phyloP scores from a whole-genome alignment of 2,329 filamentous ascomycete genomes.

The Stagonosporopsis tanaceti region DNA sequence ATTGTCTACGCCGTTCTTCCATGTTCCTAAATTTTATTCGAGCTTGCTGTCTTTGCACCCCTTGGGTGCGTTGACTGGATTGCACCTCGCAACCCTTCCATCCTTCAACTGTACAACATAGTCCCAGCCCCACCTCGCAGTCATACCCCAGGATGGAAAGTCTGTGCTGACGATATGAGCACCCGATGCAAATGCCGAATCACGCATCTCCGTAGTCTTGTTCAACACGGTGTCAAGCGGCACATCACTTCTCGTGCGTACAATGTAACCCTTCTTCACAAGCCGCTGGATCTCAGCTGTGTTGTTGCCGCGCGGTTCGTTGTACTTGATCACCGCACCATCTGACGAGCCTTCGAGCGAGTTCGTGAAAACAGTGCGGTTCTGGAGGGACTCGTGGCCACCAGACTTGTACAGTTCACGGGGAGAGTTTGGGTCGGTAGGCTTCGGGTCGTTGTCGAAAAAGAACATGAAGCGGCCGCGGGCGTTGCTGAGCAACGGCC shows the following conservation, averaged over 20 bases:
- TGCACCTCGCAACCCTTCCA: slow-evolving; percentile 47
- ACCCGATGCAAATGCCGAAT: slow-evolving; percentile 55
- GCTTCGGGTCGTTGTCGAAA: slow-evolving; percentile 59
- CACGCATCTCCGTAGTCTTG: slow-evolving; percentile 54
- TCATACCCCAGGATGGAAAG: slow-evolving; percentile 58
- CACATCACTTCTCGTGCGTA: slow-evolving; percentile 59
- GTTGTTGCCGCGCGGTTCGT: slow-evolving; percentile 51
- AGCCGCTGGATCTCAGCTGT: slow-evolving; percentile 54
- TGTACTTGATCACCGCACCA: slow-evolving; percentile 61
- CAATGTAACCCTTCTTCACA: slow-evolving; percentile 58
- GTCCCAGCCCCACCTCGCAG: slow-evolving; percentile 57
- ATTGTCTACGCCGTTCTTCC: too few relatives aligned
- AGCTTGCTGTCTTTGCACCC: slow-evolving; percentile 42
- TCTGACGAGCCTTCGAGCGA: slow-evolving; percentile 55
- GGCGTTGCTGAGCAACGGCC: slow-evolving; percentile 56
- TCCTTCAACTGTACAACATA: slow-evolving; percentile 51
- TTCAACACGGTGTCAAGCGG: slow-evolving; percentile 55
- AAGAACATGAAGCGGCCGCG: slow-evolving; percentile 60
- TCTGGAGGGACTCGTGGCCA: slow-evolving; percentile 51
- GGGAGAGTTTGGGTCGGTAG: slow-evolving; percentile 34
- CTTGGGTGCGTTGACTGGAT: slow-evolving; percentile 48
- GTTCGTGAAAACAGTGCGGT: slow-evolving; percentile 60
- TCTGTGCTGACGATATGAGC: slow-evolving; percentile 62
- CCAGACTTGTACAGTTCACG: slow-evolving; percentile 52
- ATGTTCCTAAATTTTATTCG: not conserved